Conservation (phyloP, 805 yeast genomes). For the Tetrapisispora arboricola region DNA sequence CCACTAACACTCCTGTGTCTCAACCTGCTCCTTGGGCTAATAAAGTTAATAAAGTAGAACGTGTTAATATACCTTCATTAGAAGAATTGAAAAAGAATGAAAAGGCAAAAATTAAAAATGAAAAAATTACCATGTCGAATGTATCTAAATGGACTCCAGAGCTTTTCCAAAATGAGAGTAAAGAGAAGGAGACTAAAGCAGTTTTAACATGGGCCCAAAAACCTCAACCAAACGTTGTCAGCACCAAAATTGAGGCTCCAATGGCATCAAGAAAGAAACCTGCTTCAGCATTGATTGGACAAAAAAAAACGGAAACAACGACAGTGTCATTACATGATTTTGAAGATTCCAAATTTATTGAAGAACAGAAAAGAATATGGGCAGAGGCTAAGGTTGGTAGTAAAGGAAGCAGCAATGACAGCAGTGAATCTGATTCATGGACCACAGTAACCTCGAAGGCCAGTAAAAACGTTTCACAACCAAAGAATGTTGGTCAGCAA, state of each 20-base stretch:
- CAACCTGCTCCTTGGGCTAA: slow-evolving; percentile 26
- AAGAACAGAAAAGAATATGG: slow-evolving; percentile 27
- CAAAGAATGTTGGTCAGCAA: slow-evolving; percentile 7
- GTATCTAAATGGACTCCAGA: slow-evolving; percentile 17
- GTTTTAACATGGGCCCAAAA: slow-evolving; percentile 25
- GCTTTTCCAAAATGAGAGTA: slow-evolving; percentile 14
- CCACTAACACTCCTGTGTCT: slow-evolving; percentile 4
- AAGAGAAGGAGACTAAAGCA: slow-evolving; percentile 14
- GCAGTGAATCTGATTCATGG: slow-evolving; percentile 15
- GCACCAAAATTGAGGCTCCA: slow-evolving; percentile 14
- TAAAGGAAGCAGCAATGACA: neutral
- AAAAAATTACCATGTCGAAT: slow-evolving; percentile 7
- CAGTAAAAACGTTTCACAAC: slow-evolving; percentile 6
- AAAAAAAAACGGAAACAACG: neutral
- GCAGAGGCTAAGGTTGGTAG: slow-evolving; percentile 56
- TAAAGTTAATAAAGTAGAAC: slow-evolving; percentile 9
- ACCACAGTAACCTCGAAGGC: slow-evolving; percentile 25
- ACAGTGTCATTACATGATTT: slow-evolving; percentile 8
- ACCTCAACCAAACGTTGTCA: slow-evolving; percentile 7
- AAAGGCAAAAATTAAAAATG: slow-evolving; percentile 9
- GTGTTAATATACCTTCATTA: slow-evolving; percentile 16
- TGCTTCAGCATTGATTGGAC: neutral
- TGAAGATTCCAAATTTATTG: slow-evolving; percentile 20
- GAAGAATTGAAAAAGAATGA: slow-evolving; percentile 10
- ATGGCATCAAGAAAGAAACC: slow-evolving; percentile 2